These are phyloP conservation scores for Calonectria henricotiae DNA, from an alignment of 2,329 filamentous ascomycete species.

Conservation along the genomic window DNA sequence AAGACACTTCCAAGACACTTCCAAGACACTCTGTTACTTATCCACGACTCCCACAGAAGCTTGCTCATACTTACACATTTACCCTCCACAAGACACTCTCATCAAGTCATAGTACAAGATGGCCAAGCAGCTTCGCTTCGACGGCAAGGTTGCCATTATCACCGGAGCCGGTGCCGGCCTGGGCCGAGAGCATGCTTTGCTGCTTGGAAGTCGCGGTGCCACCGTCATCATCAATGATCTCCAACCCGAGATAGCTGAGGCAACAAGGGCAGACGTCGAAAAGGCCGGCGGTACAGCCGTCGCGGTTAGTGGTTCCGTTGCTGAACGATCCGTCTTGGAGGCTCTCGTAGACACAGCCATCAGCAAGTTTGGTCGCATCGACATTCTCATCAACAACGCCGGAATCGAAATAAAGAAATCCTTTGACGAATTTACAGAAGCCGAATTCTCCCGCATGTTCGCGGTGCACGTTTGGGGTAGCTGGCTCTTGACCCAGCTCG, in stretches of 20 bases:
- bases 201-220: background rate
- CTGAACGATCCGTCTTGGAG: background rate
- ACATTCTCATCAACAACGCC: constrained; percentile 17
- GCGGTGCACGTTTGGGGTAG: constrained; percentile 9
- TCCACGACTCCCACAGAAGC: too few relatives aligned
- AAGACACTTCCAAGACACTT: background rate
- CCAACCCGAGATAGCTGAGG: background rate
- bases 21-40: too few relatives aligned
- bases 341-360: constrained; percentile 13
- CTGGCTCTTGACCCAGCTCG: background rate
- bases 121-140: constrained; percentile 4
- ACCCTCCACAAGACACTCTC: background rate
- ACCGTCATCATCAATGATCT: constrained; percentile 17
- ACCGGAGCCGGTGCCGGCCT: constrained; percentile 2
- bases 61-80: background rate
- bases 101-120: background rate
- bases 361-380: constrained; percentile 11
- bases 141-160: constrained; percentile 15
- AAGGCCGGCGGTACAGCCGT: constrained; percentile 4
- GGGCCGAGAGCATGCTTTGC: constrained; percentile 10
- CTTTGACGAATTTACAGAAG: constrained; percentile 5
- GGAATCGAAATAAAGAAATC: constrained; percentile 8
- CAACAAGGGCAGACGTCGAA: background rate
- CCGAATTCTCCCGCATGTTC: background rate
- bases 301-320: background rate